Base-by-base conservation (phyloP, 805 yeast species). In the Sugiyamaella mastotermitis region DNA sequence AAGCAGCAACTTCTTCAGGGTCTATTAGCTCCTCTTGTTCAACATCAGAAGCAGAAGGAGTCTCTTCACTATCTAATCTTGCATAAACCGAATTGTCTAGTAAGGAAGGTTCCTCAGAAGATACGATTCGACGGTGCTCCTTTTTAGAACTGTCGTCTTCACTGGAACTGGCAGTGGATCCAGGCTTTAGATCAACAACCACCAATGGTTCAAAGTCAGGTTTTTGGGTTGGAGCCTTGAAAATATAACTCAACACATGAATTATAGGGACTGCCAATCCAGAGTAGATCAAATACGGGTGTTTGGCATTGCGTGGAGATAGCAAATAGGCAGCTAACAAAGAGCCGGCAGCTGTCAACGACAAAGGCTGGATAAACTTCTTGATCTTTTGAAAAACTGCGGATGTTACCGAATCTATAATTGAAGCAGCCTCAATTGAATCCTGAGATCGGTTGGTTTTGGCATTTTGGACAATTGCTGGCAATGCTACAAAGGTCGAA, bases 211-310 rank as follows among this genome's bases (percentile, higher is more conserved):
- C 36, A 7, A 6, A 13, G 24, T 5, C 16, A 5, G 25, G 15
- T 23, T 16, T 22, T 6, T 6, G 5, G 5, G 40, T 17, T 8
- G 9, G 38, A 18, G 38, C n/a, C 15, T 7, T 5, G 16, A 34
- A 39, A n/a, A 33, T 14, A 15, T 18, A 33, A 14, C 21, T 15
- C 16, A 45, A 30, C 2, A 24, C 40, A 3, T 22, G 30, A 16
- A 46, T 22, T 2, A 47, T 18, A 4, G 61, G 61, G 19, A 57
- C 51, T 8, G 61, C 52, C 13, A 56, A 40, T 6, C 58, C 62
- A 14, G 54, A 47, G 45, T 60, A 59, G 19, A 60, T 41, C 42
- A 60, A 49, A 39, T 60, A 60, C 9, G 64, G 64, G 47, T 60
- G 64, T 35, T 52, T 45, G 31, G 51, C 57, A 14, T 43, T 32